phyloP scores from a whole-genome alignment of 2,329 filamentous ascomycete species.

The Onygenales sp. region DNA sequence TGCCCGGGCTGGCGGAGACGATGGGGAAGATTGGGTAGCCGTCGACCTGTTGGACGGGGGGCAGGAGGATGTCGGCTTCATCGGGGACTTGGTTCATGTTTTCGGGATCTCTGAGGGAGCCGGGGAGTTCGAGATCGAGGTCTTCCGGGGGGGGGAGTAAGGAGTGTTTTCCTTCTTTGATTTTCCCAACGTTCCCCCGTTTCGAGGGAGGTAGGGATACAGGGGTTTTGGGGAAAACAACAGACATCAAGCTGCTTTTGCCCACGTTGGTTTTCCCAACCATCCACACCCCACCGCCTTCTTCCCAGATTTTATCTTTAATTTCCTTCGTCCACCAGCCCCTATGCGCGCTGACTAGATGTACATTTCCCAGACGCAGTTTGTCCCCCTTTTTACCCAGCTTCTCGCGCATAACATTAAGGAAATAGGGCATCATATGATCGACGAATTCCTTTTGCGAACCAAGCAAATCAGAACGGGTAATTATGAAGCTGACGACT shows the following conservation, averaged over 20 bases:
- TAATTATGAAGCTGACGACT: constrained; percentile 85
- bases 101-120: not conserved
- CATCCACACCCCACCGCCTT: constrained; percentile 86
- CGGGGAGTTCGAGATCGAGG: not conserved
- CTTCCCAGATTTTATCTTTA: constrained; percentile 74
- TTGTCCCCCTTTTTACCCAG: constrained; percentile 58
- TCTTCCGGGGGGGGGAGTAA: not conserved
- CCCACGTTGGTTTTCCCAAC: constrained; percentile 98
- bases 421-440: constrained; percentile 73
- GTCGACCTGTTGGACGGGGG: constrained; percentile 62
- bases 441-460: constrained; percentile 79
- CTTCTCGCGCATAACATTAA: constrained; percentile 64
- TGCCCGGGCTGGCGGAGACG: constrained; percentile 79
- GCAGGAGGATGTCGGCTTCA: constrained; percentile 46
- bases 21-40: constrained; percentile 77
- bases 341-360: constrained; percentile 74
- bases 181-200: not conserved
- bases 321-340: constrained; percentile 86
- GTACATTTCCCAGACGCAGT: constrained; percentile 78
- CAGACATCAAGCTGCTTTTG: constrained; percentile 84
- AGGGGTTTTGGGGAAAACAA: constrained; percentile 69
- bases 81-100: not conserved
- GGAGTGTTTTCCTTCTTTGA: not conserved
- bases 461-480: constrained; percentile 74
- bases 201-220: constrained; percentile 54